Percentiles rank a stretch among this genome's conserved stretches.
Conservation (phyloP, 352 stramenopile species). For the Albugo candida region DNA sequence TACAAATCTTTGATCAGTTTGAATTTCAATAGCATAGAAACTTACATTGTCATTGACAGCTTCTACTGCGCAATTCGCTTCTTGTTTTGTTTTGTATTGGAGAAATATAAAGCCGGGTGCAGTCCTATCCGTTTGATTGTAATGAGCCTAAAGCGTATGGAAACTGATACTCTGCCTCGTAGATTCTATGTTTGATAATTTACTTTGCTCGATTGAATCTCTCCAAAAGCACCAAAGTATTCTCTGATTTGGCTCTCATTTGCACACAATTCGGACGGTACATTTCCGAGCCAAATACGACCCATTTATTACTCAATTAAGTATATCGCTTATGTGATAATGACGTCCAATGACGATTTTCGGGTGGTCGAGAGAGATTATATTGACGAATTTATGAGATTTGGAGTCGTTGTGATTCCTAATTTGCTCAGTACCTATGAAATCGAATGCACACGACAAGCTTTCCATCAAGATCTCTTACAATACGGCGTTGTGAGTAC, state of each 20-base stretch:
- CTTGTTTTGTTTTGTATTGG: constrained; percentile 17
- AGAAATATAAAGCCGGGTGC: constrained; percentile 50
- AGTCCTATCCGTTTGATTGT: constrained; percentile 40
- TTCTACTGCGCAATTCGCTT: constrained; percentile 4
- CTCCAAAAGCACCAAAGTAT: constrained; percentile 26
- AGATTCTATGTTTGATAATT: not conserved
- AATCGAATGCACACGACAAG: constrained; percentile 24
- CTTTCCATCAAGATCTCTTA: constrained; percentile 38
- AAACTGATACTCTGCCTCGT: not conserved
- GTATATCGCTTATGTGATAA: too few relatives aligned
- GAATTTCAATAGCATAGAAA: constrained; percentile 5
- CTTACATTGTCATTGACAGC: not conserved
- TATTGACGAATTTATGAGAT: constrained; percentile 33
- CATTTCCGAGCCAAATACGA: constrained; percentile 19
- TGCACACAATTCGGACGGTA: constrained; percentile 35
- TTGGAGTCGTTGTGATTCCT: constrained; percentile 55
- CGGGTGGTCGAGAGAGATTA: constrained; percentile 6
- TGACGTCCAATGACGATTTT: too few relatives aligned
- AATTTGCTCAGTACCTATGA: constrained; percentile 42
- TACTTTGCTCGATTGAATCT: constrained; percentile 27
- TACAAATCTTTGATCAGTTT: constrained; percentile 16
- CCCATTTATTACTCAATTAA: too few relatives aligned
- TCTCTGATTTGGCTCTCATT: constrained; percentile 23
- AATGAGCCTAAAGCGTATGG: constrained; percentile 20
- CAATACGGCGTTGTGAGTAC: constrained; percentile 48